These are phyloP conservation scores for Fusarium albidum DNA, from an alignment of 2,329 filamentous ascomycete species.

Conservation along the genomic window DNA sequence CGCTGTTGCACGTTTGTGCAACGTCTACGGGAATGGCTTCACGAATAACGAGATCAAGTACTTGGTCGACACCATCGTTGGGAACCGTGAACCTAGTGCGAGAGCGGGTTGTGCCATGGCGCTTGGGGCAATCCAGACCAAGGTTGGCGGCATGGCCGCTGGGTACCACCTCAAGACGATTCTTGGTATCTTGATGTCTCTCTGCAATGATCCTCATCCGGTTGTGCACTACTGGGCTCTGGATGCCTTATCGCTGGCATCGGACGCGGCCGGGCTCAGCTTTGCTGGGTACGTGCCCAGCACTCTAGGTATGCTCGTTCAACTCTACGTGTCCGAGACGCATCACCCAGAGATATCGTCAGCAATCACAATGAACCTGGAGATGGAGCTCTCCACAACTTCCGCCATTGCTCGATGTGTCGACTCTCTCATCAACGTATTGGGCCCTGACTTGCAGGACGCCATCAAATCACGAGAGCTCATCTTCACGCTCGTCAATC, in stretches of 20 bases:
- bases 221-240: slow-evolving; percentile 97
- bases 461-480: slow-evolving; percentile 90
- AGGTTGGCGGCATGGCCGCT: slow-evolving; percentile 97
- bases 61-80: slow-evolving; percentile 91
- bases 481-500: slow-evolving; percentile 83
- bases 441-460: slow-evolving; percentile 95
- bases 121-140: slow-evolving; percentile 90
- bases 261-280: slow-evolving; percentile 90
- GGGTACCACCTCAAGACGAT: slow-evolving; percentile 97
- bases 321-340: slow-evolving; percentile 89
- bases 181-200: slow-evolving; percentile 95
- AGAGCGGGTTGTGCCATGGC: slow-evolving; percentile 95
- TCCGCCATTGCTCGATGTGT: slow-evolving; percentile 87
- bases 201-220: slow-evolving; percentile 94
- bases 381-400: slow-evolving; percentile 83
- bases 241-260: slow-evolving; percentile 84
- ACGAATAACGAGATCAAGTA: slow-evolving; percentile 91
- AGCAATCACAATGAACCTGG: slow-evolving; percentile 86
- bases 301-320: slow-evolving; percentile 91
- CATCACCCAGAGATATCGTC: slow-evolving; percentile 87
- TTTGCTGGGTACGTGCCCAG: slow-evolving; percentile 92
- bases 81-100: slow-evolving; percentile 91
- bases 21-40: slow-evolving; percentile 82
- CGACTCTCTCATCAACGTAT: slow-evolving; percentile 95
- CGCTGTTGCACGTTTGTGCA: slow-evolving; percentile 86